Evolutionary conservation across 1,284 basidiomycete species (phyloP).

Genomic region (Exobasidium rhododendri): DNA sequence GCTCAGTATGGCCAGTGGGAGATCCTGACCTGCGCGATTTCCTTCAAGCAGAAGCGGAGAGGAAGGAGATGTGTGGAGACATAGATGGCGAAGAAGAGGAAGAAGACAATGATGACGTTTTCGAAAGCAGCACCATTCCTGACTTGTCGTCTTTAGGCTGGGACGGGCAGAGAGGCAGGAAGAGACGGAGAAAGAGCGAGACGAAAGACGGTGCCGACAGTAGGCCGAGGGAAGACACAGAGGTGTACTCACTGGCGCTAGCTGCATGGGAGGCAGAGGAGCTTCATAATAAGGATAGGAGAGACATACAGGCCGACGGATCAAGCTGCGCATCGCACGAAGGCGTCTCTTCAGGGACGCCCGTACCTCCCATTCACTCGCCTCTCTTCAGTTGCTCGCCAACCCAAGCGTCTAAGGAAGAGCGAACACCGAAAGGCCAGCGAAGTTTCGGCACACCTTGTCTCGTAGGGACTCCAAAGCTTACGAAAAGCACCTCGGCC

Average conservation of each 20-base stretch:
- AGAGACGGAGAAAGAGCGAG: not conserved
- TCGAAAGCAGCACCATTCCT: not conserved
- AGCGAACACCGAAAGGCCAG: too few relatives aligned
- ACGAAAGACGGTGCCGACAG: not conserved
- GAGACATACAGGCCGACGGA: too few relatives aligned
- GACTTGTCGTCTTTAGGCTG: not conserved
- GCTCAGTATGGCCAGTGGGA: not conserved
- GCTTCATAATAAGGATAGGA: not conserved
- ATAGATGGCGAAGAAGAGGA: conserved; percentile 1
- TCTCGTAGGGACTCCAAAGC: too few relatives aligned
- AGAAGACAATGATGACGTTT: not conserved
- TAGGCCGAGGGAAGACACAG: not conserved
- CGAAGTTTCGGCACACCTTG: too few relatives aligned
- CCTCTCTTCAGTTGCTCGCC: too few relatives aligned
- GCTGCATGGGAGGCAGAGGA: not conserved
- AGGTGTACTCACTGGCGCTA: not conserved
- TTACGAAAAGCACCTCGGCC: too few relatives aligned
- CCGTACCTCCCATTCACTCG: too few relatives aligned
- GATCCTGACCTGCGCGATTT: not conserved
- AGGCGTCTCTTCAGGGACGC: too few relatives aligned
- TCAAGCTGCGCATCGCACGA: too few relatives aligned
- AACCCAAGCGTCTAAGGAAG: too few relatives aligned
- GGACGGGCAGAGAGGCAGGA: not conserved
- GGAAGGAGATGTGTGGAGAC: not conserved
- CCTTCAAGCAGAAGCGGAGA: not conserved